Percentiles rank a stretch among this genome's conserved stretches.
These are phyloP conservation scores for Tilletia setariae DNA, from an alignment of 1,284 basidiomycete genomes.

Conservation along the genomic window DNA sequence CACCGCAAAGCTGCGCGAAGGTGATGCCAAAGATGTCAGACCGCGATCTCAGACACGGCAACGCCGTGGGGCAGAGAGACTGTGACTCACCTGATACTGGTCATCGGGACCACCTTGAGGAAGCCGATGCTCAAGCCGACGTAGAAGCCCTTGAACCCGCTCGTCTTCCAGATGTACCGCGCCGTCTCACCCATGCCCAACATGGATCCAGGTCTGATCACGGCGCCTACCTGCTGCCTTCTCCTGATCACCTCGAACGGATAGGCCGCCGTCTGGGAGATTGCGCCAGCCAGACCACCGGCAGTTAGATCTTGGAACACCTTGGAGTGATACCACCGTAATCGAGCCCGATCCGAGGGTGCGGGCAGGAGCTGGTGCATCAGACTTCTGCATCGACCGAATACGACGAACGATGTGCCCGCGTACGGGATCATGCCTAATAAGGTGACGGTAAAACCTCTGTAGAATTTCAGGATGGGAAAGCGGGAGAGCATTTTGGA, in stretches of 20 bases:
- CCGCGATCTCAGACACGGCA: background rate
- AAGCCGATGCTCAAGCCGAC: constrained; percentile 91
- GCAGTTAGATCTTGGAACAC: constrained; percentile 65
- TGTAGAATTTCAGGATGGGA: constrained; percentile 76
- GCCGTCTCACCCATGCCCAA: constrained; percentile 47
- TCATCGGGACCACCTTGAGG: constrained; percentile 96
- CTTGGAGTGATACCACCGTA: constrained; percentile 44
- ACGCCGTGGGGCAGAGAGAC: background rate
- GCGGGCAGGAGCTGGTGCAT: constrained; percentile 40
- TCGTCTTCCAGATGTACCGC: constrained; percentile 64
- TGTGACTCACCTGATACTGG: constrained; percentile 54
- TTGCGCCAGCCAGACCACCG: constrained; percentile 84
- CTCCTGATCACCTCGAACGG: constrained; percentile 92
- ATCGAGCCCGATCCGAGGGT: constrained; percentile 1
- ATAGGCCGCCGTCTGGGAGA: constrained; percentile 88
- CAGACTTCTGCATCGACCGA: constrained; percentile 47
- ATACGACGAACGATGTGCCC: constrained; percentile 81
- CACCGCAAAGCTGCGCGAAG: constrained; percentile 38
- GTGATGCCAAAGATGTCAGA: background rate
- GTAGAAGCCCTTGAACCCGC: constrained; percentile 85
- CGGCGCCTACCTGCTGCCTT: constrained; percentile 87
- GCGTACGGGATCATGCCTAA: constrained; percentile 85
- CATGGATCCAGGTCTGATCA: constrained; percentile 45
- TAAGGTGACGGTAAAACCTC: constrained; percentile 68
- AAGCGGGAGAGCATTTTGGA: constrained; percentile 33